Percentiles rank a stretch among this genome's conserved stretches.
Conservation (phyloP, 2,329 filamentous ascomycete genomes). For the Ophiostoma angusticollis region DNA sequence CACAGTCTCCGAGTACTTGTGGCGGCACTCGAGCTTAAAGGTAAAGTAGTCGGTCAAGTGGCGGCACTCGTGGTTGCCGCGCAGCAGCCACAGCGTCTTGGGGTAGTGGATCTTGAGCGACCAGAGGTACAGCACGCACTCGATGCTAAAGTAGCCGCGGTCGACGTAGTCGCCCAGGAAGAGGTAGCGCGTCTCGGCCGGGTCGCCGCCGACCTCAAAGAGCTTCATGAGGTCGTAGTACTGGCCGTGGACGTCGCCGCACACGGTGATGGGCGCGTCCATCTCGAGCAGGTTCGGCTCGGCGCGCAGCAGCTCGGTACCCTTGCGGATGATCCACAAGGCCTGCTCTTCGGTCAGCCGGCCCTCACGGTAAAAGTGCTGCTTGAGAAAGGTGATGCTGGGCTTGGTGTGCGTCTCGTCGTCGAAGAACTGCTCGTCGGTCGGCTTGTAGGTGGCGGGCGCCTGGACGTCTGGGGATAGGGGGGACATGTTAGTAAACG, state of each 20-base stretch:
- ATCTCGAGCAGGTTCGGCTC: constrained; percentile 97
- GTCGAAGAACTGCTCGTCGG: constrained; percentile 88
- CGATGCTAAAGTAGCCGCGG: constrained; percentile 96
- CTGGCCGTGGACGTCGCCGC: constrained; percentile 95
- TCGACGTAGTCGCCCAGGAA: constrained; percentile 98
- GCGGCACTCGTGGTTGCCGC: constrained; percentile 96
- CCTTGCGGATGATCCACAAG: constrained; percentile 82
- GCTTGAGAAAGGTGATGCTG: constrained; percentile 87
- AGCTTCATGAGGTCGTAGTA: constrained; percentile 99
- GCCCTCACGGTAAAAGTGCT: constrained; percentile 96
- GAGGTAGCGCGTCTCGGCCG: constrained; percentile 88
- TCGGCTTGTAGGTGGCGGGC: constrained; percentile 83
- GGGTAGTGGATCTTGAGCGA: constrained; percentile 98
- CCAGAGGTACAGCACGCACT: constrained; percentile 98
- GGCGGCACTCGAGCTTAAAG: constrained; percentile 98
- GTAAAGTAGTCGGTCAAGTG: constrained; percentile 99
- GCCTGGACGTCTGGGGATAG: constrained; percentile 75
- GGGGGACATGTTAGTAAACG: constrained; percentile 15
- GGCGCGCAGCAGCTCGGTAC: constrained; percentile 72
- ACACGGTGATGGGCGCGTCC: constrained; percentile 98
- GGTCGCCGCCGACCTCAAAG: constrained; percentile 95
- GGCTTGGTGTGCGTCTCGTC: constrained; percentile 78
- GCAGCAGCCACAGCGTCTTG: constrained; percentile 89
- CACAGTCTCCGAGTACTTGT: constrained; percentile 93
- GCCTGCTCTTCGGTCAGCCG: constrained; percentile 95